Conservation (phyloP, 108 stramenopile species). For the Cafeteria roenbergensis region DNA sequence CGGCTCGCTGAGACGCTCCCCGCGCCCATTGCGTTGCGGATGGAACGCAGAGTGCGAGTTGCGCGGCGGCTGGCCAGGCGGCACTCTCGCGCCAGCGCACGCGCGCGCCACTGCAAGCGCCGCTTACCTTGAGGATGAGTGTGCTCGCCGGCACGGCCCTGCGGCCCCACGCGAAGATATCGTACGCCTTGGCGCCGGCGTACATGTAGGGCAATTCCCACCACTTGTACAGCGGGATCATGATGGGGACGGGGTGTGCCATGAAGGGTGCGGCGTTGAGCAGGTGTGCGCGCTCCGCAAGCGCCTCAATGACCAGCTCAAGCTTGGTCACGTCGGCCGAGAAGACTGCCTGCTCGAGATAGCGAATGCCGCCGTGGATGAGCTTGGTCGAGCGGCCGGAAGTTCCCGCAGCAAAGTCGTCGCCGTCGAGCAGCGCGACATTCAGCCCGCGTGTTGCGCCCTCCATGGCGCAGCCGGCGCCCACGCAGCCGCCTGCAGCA, state of each 20-base stretch:
- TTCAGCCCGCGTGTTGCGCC: conserved; percentile 39
- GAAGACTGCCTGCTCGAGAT: conserved; percentile 19
- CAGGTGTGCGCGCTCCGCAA: conserved; percentile 41
- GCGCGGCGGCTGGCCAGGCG: too few relatives aligned
- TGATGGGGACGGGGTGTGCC: conserved; percentile 44
- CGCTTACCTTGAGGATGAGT: conserved; percentile 27
- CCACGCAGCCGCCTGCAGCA: conserved; percentile 23
- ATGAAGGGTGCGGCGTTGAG: conserved; percentile 46
- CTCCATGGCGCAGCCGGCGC: conserved; percentile 44
- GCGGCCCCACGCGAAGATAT: conserved; percentile 32
- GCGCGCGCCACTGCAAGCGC: too few relatives aligned
- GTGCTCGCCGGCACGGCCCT: conserved; percentile 27
- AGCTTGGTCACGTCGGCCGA: conserved; percentile 27
- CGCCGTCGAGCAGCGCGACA: conserved; percentile 39
- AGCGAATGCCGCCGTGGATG: conserved; percentile 50
- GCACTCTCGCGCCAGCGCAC: too few relatives aligned
- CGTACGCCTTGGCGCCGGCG: conserved; percentile 42
- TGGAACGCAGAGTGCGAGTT: too few relatives aligned
- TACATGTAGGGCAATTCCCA: conserved; percentile 47
- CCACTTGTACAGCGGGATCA: conserved; percentile 44
- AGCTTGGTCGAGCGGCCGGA: conserved; percentile 42
- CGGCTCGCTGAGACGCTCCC: too few relatives aligned
- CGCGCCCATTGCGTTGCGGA: too few relatives aligned
- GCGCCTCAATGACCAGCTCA: conserved; percentile 47
- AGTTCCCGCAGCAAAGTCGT: conserved; percentile 41